phyloP scores from a whole-genome alignment of 164 flowering plant genomes.

The Aristolochia californica region DNA sequence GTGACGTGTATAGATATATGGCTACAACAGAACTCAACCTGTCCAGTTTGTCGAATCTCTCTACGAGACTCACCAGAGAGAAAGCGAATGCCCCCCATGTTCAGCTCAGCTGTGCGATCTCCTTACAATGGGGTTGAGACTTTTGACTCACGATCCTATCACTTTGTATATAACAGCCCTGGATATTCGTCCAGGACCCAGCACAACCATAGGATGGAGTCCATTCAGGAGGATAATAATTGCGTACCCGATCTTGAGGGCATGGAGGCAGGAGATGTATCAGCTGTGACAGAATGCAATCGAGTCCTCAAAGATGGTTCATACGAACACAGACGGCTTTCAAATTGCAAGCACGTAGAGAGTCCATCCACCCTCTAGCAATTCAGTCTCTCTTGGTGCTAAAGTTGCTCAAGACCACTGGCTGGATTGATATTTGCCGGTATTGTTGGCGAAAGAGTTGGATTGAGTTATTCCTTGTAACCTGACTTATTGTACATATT shows the following conservation, averaged over 20 bases:
- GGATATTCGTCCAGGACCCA: constrained; percentile 25
- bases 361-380: constrained; percentile 39
- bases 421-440: no score
- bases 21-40: constrained; percentile 85
- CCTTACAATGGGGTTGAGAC: constrained; percentile 23
- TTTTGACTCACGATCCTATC: constrained; percentile 24
- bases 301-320: constrained; percentile 15
- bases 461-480: no score
- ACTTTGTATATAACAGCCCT: constrained; percentile 27
- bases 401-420: no score
- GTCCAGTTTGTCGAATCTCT: constrained; percentile 89
- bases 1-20: constrained; percentile 81
- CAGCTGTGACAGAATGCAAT: constrained; percentile 18
- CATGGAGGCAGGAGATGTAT: constrained; percentile 23
- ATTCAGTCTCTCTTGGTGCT: no score
- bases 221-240: constrained; percentile 36
- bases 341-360: constrained; percentile 34
- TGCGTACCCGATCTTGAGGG: constrained; percentile 22
- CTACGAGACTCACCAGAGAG: constrained; percentile 53
- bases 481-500: no score
- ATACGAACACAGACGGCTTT: neutral
- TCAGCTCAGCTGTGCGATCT: constrained; percentile 53
- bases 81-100: constrained; percentile 60
- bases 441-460: no score
- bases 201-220: constrained; percentile 28